Evolutionary conservation across 768 basidiomycete genomes (phyloP).

Genomic region (Pisolithus albus): DNA sequence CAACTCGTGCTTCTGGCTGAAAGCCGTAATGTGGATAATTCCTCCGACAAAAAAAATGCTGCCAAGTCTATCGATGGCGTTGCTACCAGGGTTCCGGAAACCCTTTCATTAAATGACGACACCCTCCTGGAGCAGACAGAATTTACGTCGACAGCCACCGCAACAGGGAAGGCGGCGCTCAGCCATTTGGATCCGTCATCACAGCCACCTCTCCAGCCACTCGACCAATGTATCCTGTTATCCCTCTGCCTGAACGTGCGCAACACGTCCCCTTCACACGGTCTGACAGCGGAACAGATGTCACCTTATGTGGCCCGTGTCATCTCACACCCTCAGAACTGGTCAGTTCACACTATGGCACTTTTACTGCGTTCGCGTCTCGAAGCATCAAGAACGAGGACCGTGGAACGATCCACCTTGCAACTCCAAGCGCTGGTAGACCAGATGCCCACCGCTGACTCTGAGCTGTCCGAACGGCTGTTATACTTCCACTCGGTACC

Average conservation of each 20-base stretch:
- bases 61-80: conserved; percentile 2
- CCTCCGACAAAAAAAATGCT: conserved; percentile 5
- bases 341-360: conserved; percentile 96
- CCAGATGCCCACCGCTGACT: conserved; percentile 90
- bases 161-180: conserved; percentile 41
- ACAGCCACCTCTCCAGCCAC: conserved; percentile 83
- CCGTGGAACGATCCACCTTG: conserved; percentile 85
- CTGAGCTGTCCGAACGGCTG: conserved; percentile 65
- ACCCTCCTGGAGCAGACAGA: conserved; percentile 91
- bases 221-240: conserved; percentile 91
- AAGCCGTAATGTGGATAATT: conserved; percentile 46
- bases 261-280: conserved; percentile 85
- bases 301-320: conserved; percentile 86
- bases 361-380: conserved; percentile 88
- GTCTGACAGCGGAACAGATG: conserved; percentile 90
- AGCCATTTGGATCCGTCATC: conserved; percentile 71
- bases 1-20: conserved; percentile 95
- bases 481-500: conserved; percentile 74
- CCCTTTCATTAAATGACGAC: conserved; percentile 86
- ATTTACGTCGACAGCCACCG: conserved; percentile 69
- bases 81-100: conserved; percentile 52
- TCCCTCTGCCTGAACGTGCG: conserved; percentile 85
- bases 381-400: conserved; percentile 82
- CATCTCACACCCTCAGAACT: conserved; percentile 83
- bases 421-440: conserved; percentile 95